Percentiles rank a stretch among this genome's conserved stretches.
phyloP scores from a whole-genome alignment of 331 rosid species.

The Pyrus hybrid region DNA sequence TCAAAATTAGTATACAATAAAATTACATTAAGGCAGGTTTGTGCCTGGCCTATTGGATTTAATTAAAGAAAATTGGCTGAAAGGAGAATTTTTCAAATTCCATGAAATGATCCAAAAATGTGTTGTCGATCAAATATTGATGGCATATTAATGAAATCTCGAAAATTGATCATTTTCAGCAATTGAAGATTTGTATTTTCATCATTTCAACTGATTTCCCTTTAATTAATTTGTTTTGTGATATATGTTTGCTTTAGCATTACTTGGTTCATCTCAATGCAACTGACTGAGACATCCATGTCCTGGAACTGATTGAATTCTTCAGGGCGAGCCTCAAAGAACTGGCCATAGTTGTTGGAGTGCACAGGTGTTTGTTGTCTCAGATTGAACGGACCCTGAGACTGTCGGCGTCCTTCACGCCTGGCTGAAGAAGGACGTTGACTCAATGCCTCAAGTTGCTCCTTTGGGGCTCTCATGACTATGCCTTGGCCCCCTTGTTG shows the following conservation, averaged over 20 bases:
- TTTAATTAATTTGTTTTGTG: neutral
- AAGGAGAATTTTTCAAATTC: too few relatives aligned
- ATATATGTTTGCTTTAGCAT: too few relatives aligned
- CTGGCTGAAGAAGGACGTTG: constrained; percentile 22
- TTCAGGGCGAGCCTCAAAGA: constrained; percentile 43
- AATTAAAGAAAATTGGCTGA: neutral
- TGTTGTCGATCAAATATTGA: too few relatives aligned
- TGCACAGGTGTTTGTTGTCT: constrained; percentile 16
- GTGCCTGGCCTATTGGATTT: too few relatives aligned
- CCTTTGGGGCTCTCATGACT: constrained; percentile 28
- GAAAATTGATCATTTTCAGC: too few relatives aligned
- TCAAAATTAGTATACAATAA: neutral
- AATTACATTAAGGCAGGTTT: too few relatives aligned
- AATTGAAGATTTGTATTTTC: too few relatives aligned
- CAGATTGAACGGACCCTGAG: constrained; percentile 35
- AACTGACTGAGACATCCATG: constrained; percentile 16
- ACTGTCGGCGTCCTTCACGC: constrained; percentile 1
- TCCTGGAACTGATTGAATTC: constrained; percentile 34
- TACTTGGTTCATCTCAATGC: constrained; percentile 39
- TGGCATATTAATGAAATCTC: too few relatives aligned
- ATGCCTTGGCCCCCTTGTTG: constrained; percentile 19
- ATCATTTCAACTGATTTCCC: neutral
- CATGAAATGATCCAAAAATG: neutral
- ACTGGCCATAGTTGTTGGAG: constrained; percentile 42
- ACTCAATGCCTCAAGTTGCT: constrained; percentile 35